A percentile compares a stretch with the other conserved stretches of the same genome.
phyloP scores from a whole-genome alignment of 441 rosid species.

The Pelargonium exstipulatum region DNA sequence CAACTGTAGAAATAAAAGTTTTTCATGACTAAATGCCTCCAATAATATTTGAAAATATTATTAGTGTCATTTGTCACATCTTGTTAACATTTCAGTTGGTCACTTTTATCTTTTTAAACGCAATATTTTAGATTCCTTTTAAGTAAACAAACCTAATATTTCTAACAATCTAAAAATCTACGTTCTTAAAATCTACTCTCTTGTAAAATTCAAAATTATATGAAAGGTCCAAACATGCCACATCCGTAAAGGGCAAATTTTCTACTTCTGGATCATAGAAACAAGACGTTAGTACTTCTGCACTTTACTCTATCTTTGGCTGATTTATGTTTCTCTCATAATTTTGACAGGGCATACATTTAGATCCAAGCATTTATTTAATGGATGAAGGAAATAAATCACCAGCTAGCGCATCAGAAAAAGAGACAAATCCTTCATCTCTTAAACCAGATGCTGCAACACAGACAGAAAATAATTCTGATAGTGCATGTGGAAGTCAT shows the following conservation, averaged over 20 bases:
- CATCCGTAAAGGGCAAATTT: neutral
- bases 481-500: constrained; percentile 28
- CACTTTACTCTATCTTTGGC: neutral
- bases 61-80: too few species aligned
- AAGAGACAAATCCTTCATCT: constrained; percentile 30
- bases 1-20: too few species aligned
- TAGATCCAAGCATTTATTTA: constrained; percentile 95
- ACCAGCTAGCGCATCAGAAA: constrained; percentile 39
- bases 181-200: too few species aligned
- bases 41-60: too few species aligned
- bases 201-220: neutral
- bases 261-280: neutral
- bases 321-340: constrained; percentile 20
- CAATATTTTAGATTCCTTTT: too few species aligned
- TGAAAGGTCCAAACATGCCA: neutral
- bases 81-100: too few species aligned
- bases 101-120: too few species aligned
- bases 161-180: too few species aligned
- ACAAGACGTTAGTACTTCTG: neutral
- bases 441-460: constrained; percentile 26
- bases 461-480: constrained; percentile 29
- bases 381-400: constrained; percentile 81
- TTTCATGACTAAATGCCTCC: too few species aligned
- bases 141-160: too few species aligned
- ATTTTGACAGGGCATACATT: constrained; percentile 76